These are phyloP conservation scores for Aureobasidium leucospermi DNA, from an alignment of 2,329 filamentous ascomycete species.

Conservation along the genomic window DNA sequence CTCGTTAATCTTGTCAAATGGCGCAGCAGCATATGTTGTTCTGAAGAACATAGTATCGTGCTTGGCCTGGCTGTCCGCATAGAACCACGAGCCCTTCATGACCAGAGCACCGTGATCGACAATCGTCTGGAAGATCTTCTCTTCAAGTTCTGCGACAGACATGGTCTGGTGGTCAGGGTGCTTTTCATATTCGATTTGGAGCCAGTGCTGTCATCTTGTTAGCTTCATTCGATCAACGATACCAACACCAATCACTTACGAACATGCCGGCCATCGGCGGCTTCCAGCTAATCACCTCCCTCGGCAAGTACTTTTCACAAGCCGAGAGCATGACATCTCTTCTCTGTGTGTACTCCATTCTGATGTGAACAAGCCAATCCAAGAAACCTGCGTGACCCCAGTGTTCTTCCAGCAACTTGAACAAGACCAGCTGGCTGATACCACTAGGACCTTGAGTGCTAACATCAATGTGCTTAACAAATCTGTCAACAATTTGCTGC, in stretches of 20 bases:
- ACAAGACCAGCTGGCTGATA: slow-evolving; percentile 73
- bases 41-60: slow-evolving; percentile 72
- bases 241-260: slow-evolving; percentile 21
- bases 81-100: slow-evolving; percentile 86
- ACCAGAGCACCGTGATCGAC: slow-evolving; percentile 73
- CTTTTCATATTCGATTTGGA: slow-evolving; percentile 57
- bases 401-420: slow-evolving; percentile 83
- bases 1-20: slow-evolving; percentile 42
- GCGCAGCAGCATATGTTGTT: slow-evolving; percentile 80
- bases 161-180: slow-evolving; percentile 55
- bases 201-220: slow-evolving; percentile 50
- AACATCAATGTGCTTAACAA: slow-evolving; percentile 73
- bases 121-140: slow-evolving; percentile 73
- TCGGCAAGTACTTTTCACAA: slow-evolving; percentile 70
- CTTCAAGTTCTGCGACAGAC: slow-evolving; percentile 61
- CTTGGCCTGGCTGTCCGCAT: slow-evolving; percentile 57
- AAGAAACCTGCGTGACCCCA: slow-evolving; percentile 93
- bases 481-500: slow-evolving; percentile 76
- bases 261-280: slow-evolving; percentile 91
- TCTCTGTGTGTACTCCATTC: slow-evolving; percentile 71
- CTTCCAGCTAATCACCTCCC: slow-evolving; percentile 68
- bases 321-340: slow-evolving; percentile 70
- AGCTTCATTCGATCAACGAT: neutral
- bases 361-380: slow-evolving; percentile 77
- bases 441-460: slow-evolving; percentile 81